These are phyloP conservation scores for Senna siamea DNA, from an alignment of 306 rosid species.

Conservation along the genomic window DNA sequence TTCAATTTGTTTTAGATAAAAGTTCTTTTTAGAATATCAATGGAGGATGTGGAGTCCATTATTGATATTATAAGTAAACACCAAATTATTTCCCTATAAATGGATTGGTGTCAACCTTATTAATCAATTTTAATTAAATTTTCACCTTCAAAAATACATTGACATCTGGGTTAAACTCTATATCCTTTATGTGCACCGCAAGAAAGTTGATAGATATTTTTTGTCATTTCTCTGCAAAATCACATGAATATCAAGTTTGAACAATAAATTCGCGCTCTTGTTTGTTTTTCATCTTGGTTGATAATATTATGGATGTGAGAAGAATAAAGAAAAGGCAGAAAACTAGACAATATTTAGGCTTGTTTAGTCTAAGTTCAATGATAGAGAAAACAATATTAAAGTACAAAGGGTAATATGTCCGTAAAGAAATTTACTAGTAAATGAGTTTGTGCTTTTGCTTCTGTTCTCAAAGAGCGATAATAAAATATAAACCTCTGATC, in stretches of 20 bases:
- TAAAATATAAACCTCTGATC: neutral
- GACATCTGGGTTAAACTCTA: neutral
- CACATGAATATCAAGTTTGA: slow-evolving; percentile 3
- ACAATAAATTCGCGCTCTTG: neutral
- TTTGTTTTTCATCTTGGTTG: neutral
- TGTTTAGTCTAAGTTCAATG: slow-evolving; percentile 6
- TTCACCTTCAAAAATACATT: neutral
- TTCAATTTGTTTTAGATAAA: neutral
- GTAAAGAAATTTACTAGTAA: neutral
- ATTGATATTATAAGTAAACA: neutral
- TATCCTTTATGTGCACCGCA: neutral
- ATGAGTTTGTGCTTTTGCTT: neutral
- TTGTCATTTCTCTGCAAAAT: neutral
- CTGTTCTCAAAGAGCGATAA: slow-evolving; percentile 6
- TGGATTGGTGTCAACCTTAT: neutral
- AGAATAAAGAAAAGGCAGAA: neutral
- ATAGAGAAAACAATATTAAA: neutral
- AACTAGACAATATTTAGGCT: slow-evolving; percentile 6
- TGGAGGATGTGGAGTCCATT: neutral
- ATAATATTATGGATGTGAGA: neutral
- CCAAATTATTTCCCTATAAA: slow-evolving; percentile 22
- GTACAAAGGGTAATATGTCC: neutral
- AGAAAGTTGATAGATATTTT: neutral
- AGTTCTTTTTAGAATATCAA: neutral
- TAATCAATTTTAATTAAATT: neutral